A percentile compares a stretch with the other conserved stretches of the same genome.
Evolutionary conservation across 345 rosid genomes (phyloP).

Genomic region (Moringa oleifera): DNA sequence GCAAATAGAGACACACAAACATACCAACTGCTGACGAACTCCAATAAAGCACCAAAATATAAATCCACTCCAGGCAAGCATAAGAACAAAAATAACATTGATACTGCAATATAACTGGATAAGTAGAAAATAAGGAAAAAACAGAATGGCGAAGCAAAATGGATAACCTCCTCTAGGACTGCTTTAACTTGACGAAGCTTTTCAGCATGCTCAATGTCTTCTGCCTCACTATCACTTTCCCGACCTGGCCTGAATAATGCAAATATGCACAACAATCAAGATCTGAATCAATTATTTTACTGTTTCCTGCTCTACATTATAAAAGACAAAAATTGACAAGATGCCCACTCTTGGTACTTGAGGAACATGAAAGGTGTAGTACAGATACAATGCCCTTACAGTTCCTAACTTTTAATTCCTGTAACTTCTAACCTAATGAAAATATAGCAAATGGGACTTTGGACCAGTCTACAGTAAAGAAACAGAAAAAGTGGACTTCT

Average conservation of each 20-base stretch:
- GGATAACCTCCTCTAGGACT: constrained; percentile 90
- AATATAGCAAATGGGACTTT: no score
- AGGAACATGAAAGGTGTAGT: no score
- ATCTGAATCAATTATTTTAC: background rate
- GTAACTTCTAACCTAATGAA: background rate
- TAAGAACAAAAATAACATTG: background rate
- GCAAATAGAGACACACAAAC: background rate
- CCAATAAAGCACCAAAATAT: background rate
- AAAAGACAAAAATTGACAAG: background rate
- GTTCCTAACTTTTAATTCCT: background rate
- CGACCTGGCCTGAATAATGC: constrained; percentile 59
- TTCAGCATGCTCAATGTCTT: constrained; percentile 97
- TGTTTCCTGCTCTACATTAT: background rate
- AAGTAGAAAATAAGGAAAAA: constrained; percentile 3
- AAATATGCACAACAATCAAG: constrained; percentile 13
- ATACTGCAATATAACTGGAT: background rate
- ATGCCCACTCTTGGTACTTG: background rate
- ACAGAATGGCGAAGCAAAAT: background rate
- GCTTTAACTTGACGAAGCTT: constrained; percentile 99
- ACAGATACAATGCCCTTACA: background rate
- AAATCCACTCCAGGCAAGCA: background rate
- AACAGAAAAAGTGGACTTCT: no score
- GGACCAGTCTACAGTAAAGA: background rate
- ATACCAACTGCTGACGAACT: no score
- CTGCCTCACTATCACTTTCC: constrained; percentile 98